These are phyloP conservation scores for Pleodorina starrii DNA, from an alignment of 139 green algal species.

Conservation along the genomic window DNA sequence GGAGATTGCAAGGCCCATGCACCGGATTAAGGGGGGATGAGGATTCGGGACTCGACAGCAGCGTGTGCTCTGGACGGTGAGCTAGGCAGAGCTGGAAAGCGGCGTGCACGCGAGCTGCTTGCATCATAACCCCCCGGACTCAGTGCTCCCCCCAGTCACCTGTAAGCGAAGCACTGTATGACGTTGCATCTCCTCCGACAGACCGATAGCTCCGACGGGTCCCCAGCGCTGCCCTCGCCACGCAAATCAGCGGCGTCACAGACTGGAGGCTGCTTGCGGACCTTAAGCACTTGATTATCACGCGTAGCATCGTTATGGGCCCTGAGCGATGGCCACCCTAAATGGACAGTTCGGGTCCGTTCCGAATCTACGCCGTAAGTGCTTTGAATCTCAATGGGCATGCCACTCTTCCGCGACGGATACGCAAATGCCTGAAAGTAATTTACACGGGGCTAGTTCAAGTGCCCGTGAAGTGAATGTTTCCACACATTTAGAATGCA, in stretches of 20 bases:
- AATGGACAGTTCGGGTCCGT: too few relatives aligned
- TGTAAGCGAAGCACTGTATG: neutral
- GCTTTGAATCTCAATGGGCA: too few relatives aligned
- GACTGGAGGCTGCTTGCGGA: neutral
- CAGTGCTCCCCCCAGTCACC: neutral
- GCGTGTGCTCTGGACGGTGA: neutral
- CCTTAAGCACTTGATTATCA: neutral
- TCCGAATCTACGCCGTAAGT: too few relatives aligned
- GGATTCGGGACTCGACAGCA: neutral
- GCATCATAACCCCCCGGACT: neutral
- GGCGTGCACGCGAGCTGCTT: neutral
- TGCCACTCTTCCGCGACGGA: too few relatives aligned
- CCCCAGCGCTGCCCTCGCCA: neutral
- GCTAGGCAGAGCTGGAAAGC: neutral
- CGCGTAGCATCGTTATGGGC: conserved; percentile 1
- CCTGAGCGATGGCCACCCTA: too few relatives aligned
- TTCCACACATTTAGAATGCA: too few relatives aligned
- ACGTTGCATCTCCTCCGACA: neutral
- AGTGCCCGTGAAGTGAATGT: too few relatives aligned
- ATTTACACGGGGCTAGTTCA: too few relatives aligned
- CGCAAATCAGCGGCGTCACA: neutral
- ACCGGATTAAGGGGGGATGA: neutral
- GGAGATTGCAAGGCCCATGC: neutral
- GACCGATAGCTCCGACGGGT: neutral
- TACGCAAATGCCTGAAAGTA: too few relatives aligned